phyloP scores from a whole-genome alignment of 2,329 filamentous ascomycete species.

The Corniculantispora saksenae region DNA sequence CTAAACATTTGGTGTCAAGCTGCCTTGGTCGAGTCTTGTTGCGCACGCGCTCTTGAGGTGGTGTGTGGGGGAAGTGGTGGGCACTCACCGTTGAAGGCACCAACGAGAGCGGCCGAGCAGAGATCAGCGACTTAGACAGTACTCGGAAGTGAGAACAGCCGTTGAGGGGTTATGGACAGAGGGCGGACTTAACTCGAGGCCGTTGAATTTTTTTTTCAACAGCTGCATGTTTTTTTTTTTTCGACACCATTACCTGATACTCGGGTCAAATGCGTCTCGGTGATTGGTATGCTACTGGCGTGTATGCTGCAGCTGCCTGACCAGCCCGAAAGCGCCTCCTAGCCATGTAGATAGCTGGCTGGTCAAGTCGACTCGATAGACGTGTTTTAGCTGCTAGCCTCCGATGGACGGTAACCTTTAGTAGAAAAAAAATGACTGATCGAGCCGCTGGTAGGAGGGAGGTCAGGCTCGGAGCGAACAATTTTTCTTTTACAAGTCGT shows the following conservation, averaged over 20 bases:
- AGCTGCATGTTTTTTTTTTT: neutral
- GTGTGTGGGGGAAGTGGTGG: neutral
- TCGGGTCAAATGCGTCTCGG: neutral
- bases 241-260: neutral
- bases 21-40: neutral
- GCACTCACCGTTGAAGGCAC: neutral
- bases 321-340: too few relatives aligned
- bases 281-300: neutral
- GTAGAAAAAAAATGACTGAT: too few relatives aligned
- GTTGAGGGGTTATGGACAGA: neutral
- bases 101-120: neutral
- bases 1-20: neutral
- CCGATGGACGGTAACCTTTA: too few relatives aligned
- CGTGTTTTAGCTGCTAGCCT: too few relatives aligned
- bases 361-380: too few relatives aligned
- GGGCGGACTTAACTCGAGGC: neutral
- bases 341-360: too few relatives aligned
- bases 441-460: too few relatives aligned
- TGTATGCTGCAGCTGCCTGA: neutral
- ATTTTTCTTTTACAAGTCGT: neutral
- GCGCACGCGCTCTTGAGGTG: neutral
- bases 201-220: neutral
- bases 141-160: slow-evolving; percentile 2
- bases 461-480: neutral
- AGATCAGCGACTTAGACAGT: slow-evolving; percentile 2